Base-by-base conservation (phyloP, 768 basidiomycete species). In the Artomyces pyxidatus region DNA sequence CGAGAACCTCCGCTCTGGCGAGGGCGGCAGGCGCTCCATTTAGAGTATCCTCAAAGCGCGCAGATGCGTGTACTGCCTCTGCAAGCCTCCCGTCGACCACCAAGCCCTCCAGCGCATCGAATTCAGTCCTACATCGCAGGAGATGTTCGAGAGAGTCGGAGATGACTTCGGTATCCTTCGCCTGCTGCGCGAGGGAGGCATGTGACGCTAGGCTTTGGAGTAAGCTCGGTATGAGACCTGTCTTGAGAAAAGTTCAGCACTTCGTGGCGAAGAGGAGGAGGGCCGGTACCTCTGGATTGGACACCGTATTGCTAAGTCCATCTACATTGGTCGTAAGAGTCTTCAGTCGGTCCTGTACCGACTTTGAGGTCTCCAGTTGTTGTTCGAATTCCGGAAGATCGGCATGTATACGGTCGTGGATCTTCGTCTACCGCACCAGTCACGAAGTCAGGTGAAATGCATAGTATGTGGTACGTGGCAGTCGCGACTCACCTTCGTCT, bases 331-430 rank as follows among this genome's bases (percentile, higher is more conserved):
- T 61, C 6, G 71, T 64, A 39, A 92, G 68, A 6, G 72, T 61
- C 25, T 66, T 66, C 39, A 81, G 63, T 23, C 82, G 77, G 49
- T 73, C 69, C 61, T 85, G 84, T 19, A 88, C 74, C 25, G 79
- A 78, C 64, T 71, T 74, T 16, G 88, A 76, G 12, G 80, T 74
- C 39, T 73, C 64, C 26, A 83, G 58, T 57, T 91, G 86, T 30
- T 68, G 65, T 44, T 84, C 76, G 50, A 91, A 88, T 21, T 70
- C 63, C 11, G 80, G 76, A 14, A 80, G 66, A 63, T 89, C 76
- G 14, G 68, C 65, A 50, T 83, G 74, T 55, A 91, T 83, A 42
- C 85, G 78, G 55, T 85, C 80, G 56, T 85, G 81, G 55, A 95
- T 81, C 58, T 71, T 76, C 58, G 72, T 68, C 81, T 91, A 65